Evolutionary conservation across 2,329 filamentous ascomycete species (phyloP), one percentile per base, ranked within the genome.

Genomic region (Arthrobotrys megalospora): DNA sequence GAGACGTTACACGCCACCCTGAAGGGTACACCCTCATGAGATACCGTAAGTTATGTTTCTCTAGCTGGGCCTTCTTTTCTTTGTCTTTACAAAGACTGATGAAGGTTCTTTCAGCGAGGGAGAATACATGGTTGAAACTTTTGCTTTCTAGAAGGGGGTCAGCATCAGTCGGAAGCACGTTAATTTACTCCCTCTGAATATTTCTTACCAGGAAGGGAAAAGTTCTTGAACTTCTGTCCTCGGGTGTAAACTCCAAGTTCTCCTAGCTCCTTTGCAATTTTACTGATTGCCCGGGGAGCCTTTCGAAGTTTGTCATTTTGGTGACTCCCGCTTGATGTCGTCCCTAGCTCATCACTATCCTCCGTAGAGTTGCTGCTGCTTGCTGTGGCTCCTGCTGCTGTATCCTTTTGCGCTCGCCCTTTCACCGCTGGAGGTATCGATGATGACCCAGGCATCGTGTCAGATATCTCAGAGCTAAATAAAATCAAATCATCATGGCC

Each of bases 21-120:
- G 93, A 92, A 6, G 96, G 96, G 83, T 99, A 99, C 8, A 98
- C 94, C 50, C 96, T 91, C 89, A 97, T 97, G 82, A 97, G 86
- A 83, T 94, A 93, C 47, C 91, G 90, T 87, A 93, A 92, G 84
- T 99, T 99, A 87, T 99, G 96, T 76, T 92, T 91, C 82, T 95
- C 92, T 28, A 98, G 88, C 2, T 92, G 87, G 79, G 90, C 89
- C 85, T 96, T 97, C 76, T 90, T 90, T 24, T 93, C 91, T 53
- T 90, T 88, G 53, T 91, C 90, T 80, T 91, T 91, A 82, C 91
- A 94, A 82, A 96, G 89, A 82, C 90, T 92, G 81, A 93, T 90
- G 82, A 97, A 97, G 5, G 91, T 93, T 72, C 91, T 90, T 85
- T 99, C 96, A 83, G 93, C 93, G 85, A 98, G 94, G 0, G 96